Conservation (phyloP, 75 land plant species). For the Picea sitchensis region DNA sequence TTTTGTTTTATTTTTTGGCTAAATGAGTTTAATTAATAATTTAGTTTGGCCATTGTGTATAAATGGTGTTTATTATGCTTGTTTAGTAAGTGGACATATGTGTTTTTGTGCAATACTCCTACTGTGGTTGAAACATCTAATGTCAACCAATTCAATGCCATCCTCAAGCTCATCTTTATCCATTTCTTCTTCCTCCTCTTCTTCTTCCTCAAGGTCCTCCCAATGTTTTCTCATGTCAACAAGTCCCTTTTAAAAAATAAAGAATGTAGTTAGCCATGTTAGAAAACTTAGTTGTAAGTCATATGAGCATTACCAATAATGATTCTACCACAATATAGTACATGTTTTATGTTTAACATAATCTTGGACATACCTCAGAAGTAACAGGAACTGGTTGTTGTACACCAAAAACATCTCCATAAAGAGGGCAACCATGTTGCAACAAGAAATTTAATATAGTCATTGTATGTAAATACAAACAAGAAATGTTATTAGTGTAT, state of each 20-base stretch:
- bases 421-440: constrained; percentile 89
- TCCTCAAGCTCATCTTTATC: constrained; percentile 86
- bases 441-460: constrained; percentile 6
- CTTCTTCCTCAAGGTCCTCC: constrained; percentile 99
- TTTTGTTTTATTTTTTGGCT: too few species aligned
- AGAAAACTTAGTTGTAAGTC: neutral
- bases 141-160: constrained; percentile 92
- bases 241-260: constrained; percentile 73
- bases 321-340: neutral
- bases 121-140: neutral
- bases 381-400: constrained; percentile 68
- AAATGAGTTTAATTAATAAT: too few species aligned
- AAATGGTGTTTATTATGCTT: too few species aligned
- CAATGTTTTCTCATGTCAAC: constrained; percentile 95
- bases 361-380: constrained; percentile 62
- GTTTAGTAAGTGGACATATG: too few species aligned
- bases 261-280: neutral
- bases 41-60: too few species aligned
- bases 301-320: neutral
- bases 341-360: neutral
- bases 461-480: neutral
- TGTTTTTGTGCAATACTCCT: too few species aligned
- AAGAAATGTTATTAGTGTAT: neutral
- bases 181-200: constrained; percentile 85
- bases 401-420: constrained; percentile 98